Percentiles rank a stretch among this genome's conserved stretches.
phyloP scores from a whole-genome alignment of 208 protist genomes.

The Trypanosoma cruzi region DNA sequence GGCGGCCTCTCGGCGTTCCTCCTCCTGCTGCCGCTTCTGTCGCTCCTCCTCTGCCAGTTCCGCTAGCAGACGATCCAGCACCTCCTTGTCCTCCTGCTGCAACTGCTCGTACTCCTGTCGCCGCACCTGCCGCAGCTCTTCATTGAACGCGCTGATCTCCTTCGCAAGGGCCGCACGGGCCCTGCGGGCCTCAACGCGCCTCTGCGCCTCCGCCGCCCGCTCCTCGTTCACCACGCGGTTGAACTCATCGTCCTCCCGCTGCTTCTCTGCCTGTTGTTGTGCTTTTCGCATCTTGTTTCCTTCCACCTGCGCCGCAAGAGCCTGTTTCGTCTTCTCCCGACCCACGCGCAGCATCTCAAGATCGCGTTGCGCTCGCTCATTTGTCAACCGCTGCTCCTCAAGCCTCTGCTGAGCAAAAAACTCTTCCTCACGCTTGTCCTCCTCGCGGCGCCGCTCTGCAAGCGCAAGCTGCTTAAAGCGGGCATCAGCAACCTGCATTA shows the following conservation, averaged over 20 bases:
- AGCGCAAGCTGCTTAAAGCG: slow-evolving; percentile 71
- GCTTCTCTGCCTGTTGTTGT: slow-evolving; percentile 35
- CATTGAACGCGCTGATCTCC: slow-evolving; percentile 78
- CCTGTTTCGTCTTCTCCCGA: slow-evolving; percentile 39
- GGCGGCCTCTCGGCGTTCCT: slow-evolving; percentile 31
- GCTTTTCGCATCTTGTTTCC: slow-evolving; percentile 63
- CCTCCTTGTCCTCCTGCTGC: slow-evolving; percentile 62
- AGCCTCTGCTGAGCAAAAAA: slow-evolving; percentile 76
- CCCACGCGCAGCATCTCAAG: slow-evolving; percentile 56
- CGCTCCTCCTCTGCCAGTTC: slow-evolving; percentile 58
- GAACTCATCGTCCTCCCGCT: slow-evolving; percentile 63
- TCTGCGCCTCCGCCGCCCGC: slow-evolving; percentile 40
- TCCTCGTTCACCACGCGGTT: slow-evolving; percentile 75
- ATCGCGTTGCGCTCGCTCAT: slow-evolving; percentile 64
- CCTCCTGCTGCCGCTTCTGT: slow-evolving; percentile 39
- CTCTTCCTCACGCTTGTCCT: slow-evolving; percentile 50
- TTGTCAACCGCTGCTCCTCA: slow-evolving; percentile 63
- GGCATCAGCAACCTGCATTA: slow-evolving; percentile 82
- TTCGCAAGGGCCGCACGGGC: slow-evolving; percentile 44
- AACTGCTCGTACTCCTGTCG: slow-evolving; percentile 80
- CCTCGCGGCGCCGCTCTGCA: slow-evolving; percentile 38
- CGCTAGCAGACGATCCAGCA: slow-evolving; percentile 62
- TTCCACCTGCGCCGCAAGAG: slow-evolving; percentile 74
- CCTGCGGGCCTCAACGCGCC: slow-evolving; percentile 30
- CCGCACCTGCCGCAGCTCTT: slow-evolving; percentile 61